A percentile compares a stretch with the other conserved stretches of the same genome.
These are phyloP conservation scores for Senna tora DNA, from an alignment of 306 rosid genomes.

Conservation along the genomic window DNA sequence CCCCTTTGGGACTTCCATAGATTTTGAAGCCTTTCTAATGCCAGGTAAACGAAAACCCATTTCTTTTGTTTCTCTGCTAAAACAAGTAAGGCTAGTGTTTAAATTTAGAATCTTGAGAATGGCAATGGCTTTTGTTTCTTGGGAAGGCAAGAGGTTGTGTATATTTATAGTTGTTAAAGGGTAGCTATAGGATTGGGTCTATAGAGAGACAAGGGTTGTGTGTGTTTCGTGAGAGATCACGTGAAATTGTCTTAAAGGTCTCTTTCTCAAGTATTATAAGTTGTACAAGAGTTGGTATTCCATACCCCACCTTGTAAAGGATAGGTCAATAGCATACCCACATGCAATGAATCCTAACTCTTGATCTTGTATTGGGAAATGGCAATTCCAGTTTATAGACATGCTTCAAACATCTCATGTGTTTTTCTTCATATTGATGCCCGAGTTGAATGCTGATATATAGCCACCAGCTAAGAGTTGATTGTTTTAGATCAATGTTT, in stretches of 20 bases:
- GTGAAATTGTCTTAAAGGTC: constrained; percentile 34
- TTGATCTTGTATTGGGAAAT: too few relatives aligned
- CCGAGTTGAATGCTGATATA: not conserved
- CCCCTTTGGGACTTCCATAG: constrained; percentile 40
- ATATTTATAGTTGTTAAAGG: too few relatives aligned
- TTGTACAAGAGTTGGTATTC: not conserved
- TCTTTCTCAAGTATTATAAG: too few relatives aligned
- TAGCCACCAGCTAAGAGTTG: too few relatives aligned
- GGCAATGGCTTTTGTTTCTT: constrained; percentile 12
- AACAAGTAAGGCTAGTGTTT: not conserved
- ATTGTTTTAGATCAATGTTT: too few relatives aligned
- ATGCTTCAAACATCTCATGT: too few relatives aligned
- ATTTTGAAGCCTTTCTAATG: constrained; percentile 26
- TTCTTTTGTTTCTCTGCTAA: not conserved
- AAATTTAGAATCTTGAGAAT: not conserved
- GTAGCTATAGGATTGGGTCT: not conserved
- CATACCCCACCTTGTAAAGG: not conserved
- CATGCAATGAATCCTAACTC: too few relatives aligned
- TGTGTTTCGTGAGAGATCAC: constrained; percentile 36
- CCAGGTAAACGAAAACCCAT: constrained; percentile 21
- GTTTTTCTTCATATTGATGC: too few relatives aligned
- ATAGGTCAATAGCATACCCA: too few relatives aligned
- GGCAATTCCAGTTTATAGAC: too few relatives aligned
- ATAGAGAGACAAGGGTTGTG: constrained; percentile 31
- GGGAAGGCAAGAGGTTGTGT: not conserved